Base-by-base conservation (phyloP, 257 asterid genomes). In the Ilex aquifolium region DNA sequence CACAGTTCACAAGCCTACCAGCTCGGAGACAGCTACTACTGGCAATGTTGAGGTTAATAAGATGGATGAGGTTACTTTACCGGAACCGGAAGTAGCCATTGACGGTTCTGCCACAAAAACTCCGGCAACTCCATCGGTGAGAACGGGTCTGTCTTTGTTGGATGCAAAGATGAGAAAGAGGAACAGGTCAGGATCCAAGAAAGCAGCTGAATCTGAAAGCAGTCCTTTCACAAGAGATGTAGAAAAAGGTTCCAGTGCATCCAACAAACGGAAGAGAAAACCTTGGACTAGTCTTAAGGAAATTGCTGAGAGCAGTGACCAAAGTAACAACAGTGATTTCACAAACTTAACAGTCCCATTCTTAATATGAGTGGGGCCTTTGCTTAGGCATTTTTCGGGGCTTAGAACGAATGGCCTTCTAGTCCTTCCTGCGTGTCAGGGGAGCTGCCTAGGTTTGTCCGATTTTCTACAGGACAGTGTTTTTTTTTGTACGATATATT, bases 261-360 rank as follows among this genome's bases (percentile, higher is more conserved):
- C 88, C 1, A 82, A 78, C 61, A 91, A 88, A 75, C 72, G 88
- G 60, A 83, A 78, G 85, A 82, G 74, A 51, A 81, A 73, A 39
- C 39, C 83, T 4, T 91, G 98, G 96, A 82, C 89, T 17, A 81
- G 87, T 74, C 69, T 91, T 74, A 84, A 84, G 84, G 87, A 86
- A 62, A 83, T 88, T 56, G 85, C 78, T 3, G 71, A 82, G 76
- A 71, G 77, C 53, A 49, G 64, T 60, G 85, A 69, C 59, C 75
- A 59, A 57, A 85, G 68, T 39, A 49, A 17, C 27, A 63, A 60
- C 67, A 59, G 57, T 31, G 78, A 68, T 73, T 63, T 78, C 9
- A 16, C 72, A 15, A 77, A 65, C 65, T 42, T 80, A 50, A 60
- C 77, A 36, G 54, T 85, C 57, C 94, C 95, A 51, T 85, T 85